Conservation (phyloP, 805 yeast species). For the Wickerhamiella nectarea region DNA sequence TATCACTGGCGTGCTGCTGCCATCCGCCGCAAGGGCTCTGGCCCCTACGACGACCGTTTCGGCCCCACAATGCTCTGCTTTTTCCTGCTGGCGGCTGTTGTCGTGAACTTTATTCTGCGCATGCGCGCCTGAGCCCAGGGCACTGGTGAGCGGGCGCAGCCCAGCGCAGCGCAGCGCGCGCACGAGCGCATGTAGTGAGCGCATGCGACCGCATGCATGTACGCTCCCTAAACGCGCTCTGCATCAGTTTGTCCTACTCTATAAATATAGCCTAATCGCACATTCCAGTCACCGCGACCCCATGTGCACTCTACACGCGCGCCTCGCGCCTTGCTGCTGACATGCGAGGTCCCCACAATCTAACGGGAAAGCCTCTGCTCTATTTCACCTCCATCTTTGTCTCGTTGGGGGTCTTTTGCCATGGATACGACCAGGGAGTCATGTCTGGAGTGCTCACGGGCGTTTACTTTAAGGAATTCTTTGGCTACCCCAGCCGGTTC, state of each 20-base stretch:
- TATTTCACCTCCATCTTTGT: conserved; percentile 33
- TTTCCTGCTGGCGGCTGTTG: conserved; percentile 83
- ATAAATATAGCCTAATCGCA: too few species aligned
- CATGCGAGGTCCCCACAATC: conserved; percentile 6
- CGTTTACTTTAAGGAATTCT: conserved; percentile 52
- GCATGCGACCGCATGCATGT: too few species aligned
- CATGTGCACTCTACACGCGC: too few species aligned
- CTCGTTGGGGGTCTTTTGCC: conserved; percentile 42
- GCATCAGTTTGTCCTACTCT: too few species aligned
- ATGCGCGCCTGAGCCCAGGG: conserved; percentile 34
- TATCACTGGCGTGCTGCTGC: conserved; percentile 99
- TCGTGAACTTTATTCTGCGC: conserved; percentile 81
- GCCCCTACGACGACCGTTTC: conserved; percentile 97
- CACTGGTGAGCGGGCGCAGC: too few species aligned
- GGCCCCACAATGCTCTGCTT: conserved; percentile 97
- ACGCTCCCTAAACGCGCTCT: too few species aligned
- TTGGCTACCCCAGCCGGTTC: conserved; percentile 58
- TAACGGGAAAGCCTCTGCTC: conserved; percentile 27
- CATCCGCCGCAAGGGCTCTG: conserved; percentile 91
- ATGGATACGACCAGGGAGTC: conserved; percentile 82
- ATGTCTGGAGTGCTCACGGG: conserved; percentile 79
- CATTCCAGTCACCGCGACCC: too few species aligned
- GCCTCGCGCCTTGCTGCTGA: background rate
- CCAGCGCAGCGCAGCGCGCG: too few species aligned
- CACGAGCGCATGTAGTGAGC: too few species aligned